Base-by-base conservation (phyloP, 1,284 basidiomycete genomes). In the Ganoderma boninense region DNA sequence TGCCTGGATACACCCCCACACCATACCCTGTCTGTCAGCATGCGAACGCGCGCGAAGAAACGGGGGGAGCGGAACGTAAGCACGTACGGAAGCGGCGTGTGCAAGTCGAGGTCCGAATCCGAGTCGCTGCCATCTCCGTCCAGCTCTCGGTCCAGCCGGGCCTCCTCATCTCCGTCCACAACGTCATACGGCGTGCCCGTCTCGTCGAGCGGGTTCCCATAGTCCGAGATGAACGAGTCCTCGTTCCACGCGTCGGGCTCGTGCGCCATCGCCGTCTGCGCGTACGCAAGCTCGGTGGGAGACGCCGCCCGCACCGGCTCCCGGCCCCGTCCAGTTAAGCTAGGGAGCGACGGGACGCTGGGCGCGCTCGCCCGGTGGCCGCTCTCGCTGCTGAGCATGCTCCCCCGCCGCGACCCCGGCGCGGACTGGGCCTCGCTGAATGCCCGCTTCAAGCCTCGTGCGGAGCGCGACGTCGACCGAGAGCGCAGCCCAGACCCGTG, bases 11-110 rank as follows among this genome's bases (percentile, higher is more conserved):
- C 54, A 7, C 38, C 38, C 38, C 38, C 43, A 43, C 43, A 43
- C 43, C 14, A 43, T 14, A 43, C 13, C 43, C 13, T 18, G 43
- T 23, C 6, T 29, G 38, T 72, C 40, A 71, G 72, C 42, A 57
- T 18, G 40, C 60, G 44, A 62, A 69, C 65, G 35, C 5, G 2
- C 23, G 8, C 38, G n/a, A 38, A 73, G 54, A 64, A 60, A 42
- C n/a, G 38, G 35, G 38, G 35, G 56, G 49, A 44, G 42, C 67
- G 61, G 69, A 4, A 90, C 92, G 80, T 77, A 93, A 68, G 46
- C 4, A 90, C 92, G 80, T 77, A 93, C 91, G 93, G 91, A 14
- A 95, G 78, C 0, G 93, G 92, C 0, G 93, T 95, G 74, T 92
- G 91, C 57, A 95, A 75, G 80, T 95, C 93, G 62, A 95, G 79